Evolutionary conservation across 2,329 filamentous ascomycete genomes (phyloP), one percentile per base, ranked within the genome.

Genomic region (Fusarium brevicatenulatum): DNA sequence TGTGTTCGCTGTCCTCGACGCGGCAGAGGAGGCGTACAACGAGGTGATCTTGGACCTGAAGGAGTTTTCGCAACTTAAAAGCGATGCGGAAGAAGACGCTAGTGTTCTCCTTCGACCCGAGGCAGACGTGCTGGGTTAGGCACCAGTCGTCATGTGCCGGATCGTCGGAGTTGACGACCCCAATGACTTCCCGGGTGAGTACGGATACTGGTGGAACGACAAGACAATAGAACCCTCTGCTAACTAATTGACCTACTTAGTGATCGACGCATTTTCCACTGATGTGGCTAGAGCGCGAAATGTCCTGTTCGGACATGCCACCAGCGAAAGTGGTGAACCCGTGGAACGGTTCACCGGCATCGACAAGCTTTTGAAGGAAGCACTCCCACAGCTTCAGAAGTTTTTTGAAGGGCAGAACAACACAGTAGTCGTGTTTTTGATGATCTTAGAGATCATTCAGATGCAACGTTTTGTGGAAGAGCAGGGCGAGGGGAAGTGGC

Each of bases 371-470:
- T 19, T 39, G 9, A 19, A 1, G 5, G 5, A 39, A 11, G 36
- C 18, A 11, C 36, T 39, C 4, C 36, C 9, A 5, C 36, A 37
- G 36, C 36, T 37, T 9, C 5, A 37, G 36, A 37, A 37, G 18
- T 37, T 37, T 7, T 37, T 37, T 37, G 2, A 4, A 1, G 36
- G 7, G 36, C 36, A 39, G 10, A 21, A 23, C 5, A 55, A 42
- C 21, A 12, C 21, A 3, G 9, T 4, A 0, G 13, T 39, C 2
- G 16, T 37, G 0, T 4, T 53, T 1, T 2, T 8, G 6, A 30
- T 47, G 25, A 9, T 8, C 9, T 5, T 47, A 5, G 25, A 47
- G 12, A 47, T 47, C 12, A 30, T 30, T 13, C 7, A 30, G 3
- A 9, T 18, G 3, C 44, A 47, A 25, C 13, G 15, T 3, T 2